Percentiles rank a stretch among this genome's conserved stretches.
Conservation (phyloP, 2,329 filamentous ascomycete genomes). For the Monilinia fructigena region DNA sequence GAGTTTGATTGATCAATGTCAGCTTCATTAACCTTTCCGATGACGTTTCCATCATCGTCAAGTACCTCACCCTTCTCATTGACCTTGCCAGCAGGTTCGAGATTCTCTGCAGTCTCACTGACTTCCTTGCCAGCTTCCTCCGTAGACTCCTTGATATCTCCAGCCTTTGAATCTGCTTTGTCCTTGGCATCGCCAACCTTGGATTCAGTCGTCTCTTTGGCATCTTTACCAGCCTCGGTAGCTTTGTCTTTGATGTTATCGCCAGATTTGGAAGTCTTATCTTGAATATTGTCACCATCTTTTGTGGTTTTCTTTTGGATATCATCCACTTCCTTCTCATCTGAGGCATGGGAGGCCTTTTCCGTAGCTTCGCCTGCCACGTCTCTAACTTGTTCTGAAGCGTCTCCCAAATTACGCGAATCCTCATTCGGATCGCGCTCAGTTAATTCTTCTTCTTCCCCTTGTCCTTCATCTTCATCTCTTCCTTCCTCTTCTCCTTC, state of each 20-base stretch:
- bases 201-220: background rate
- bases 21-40: constrained; percentile 59
- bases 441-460: constrained; percentile 31
- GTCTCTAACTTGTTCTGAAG: background rate
- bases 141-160: constrained; percentile 1
- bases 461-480: constrained; percentile 39
- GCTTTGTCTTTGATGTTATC: background rate
- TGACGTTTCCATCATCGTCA: constrained; percentile 52
- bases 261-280: constrained; percentile 1
- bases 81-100: constrained; percentile 28
- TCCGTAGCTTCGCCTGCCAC: background rate
- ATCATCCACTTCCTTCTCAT: constrained; percentile 5
- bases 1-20: constrained; percentile 55
- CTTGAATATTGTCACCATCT: background rate
- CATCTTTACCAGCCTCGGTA: background rate
- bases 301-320: background rate
- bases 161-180: background rate
- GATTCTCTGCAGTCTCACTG: constrained; percentile 1
- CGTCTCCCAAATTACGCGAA: constrained; percentile 13
- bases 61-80: constrained; percentile 55
- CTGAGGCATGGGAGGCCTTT: constrained; percentile 3
- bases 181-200: constrained; percentile 1
- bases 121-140: background rate
- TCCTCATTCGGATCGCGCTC: constrained; percentile 21
- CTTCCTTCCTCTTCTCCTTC: constrained; percentile 22